Evolutionary conservation across 2,329 filamentous ascomycete species (phyloP).

Genomic region (Beauveria australis): DNA sequence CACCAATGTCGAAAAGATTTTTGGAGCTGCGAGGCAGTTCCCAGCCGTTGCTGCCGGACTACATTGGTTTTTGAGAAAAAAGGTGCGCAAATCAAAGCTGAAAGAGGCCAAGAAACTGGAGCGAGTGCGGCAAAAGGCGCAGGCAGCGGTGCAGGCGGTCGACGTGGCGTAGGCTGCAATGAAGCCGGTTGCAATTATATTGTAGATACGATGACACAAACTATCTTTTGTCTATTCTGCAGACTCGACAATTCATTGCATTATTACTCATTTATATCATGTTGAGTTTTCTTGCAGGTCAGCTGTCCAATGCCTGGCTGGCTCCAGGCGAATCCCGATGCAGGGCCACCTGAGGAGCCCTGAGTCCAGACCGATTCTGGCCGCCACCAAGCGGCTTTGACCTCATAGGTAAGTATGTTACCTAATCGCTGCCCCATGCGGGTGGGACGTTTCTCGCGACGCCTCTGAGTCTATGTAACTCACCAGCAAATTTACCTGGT

Average conservation of each 20-base stretch:
- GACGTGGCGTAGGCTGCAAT: neutral
- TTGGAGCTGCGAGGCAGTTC: conserved; percentile 54
- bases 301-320: neutral
- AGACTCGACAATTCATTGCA: neutral
- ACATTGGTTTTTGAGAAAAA: conserved; percentile 71
- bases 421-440: conserved; percentile 3
- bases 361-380: conserved; percentile 2
- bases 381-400: conserved; percentile 2
- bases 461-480: neutral
- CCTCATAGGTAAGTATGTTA: neutral
- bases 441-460: neutral
- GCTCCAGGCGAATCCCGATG: neutral
- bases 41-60: conserved; percentile 65
- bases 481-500: neutral
- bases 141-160: conserved; percentile 18
- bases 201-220: neutral
- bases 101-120: conserved; percentile 40
- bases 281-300: neutral
- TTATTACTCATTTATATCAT: neutral
- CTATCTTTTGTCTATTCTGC: neutral
- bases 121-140: conserved; percentile 25
- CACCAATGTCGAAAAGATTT: conserved; percentile 54
- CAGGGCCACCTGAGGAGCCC: neutral
- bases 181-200: neutral
- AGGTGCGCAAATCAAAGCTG: conserved; percentile 57